Base-by-base conservation (phyloP, 2,329 filamentous ascomycete species). In the Cordyceps pruinosa region DNA sequence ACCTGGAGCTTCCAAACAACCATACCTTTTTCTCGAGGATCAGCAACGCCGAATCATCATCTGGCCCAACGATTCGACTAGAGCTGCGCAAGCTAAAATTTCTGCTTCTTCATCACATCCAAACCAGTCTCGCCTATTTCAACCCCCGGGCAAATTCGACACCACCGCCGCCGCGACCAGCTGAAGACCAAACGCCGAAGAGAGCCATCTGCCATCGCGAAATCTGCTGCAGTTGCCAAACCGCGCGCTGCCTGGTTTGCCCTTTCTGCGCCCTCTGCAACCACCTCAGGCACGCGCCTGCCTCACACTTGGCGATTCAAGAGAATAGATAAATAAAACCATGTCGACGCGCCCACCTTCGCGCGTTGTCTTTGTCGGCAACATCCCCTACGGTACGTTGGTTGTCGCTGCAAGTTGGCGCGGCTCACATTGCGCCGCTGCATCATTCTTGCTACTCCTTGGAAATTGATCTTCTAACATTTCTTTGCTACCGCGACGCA, bases 361-460 rank as follows among this genome's bases (percentile, higher is more conserved):
- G 17, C 83, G 87, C 61, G 87, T 91, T 28, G 87, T 93, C 60
- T 94, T 94, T 70, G 88, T 93, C 58, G 89, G 89, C 62, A 92
- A 93, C 68, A 91, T 90, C 64, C 86, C 87, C n/a, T 92, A 91
- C 73, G 88, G 86, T 87, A 73, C 63, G 73, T 66, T 23, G 15
- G 39, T 19, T 12, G 3, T 17, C 17, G 26, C 21, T 26, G 47
- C 34, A 26, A 32, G n/a, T 17, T 21, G 26, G 10, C 28, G 17
- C 13, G 6, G 46, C 30, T 35, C 19, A 12, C 30, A 5, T 35
- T 48, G 41, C 21, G 21, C 23, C 28, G 39, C 28, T 10, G 28
- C 6, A 32, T 32, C 28, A 10, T 32, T 5, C 28, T n/a, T 10
- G 28, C 28, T 6, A 10, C 6, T 32, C 28, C 28, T 21, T 41